These are phyloP conservation scores for Monosporascus sp. DNA, from an alignment of 2,329 filamentous ascomycete genomes.

Conservation along the genomic window DNA sequence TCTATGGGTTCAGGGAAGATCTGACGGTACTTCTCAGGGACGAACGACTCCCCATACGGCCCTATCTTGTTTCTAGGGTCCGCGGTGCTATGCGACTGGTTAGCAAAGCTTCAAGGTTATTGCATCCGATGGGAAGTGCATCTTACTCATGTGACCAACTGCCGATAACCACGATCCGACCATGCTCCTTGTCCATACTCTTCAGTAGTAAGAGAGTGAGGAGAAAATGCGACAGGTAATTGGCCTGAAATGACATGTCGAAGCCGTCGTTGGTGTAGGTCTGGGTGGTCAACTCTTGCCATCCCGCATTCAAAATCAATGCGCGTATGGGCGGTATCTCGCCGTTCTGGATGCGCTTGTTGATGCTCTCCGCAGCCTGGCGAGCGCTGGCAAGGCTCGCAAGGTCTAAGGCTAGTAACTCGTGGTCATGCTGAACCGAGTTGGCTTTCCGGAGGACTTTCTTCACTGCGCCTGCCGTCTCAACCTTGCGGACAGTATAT, in stretches of 20 bases:
- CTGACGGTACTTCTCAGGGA: slow-evolving; percentile 6
- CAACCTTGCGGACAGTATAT: slow-evolving; percentile 30
- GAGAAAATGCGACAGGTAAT: slow-evolving; percentile 28
- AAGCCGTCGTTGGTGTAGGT: slow-evolving; percentile 26
- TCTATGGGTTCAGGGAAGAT: slow-evolving; percentile 10
- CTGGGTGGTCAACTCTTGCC: slow-evolving; percentile 17
- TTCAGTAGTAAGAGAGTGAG: slow-evolving; percentile 25
- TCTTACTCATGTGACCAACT: slow-evolving; percentile 27
- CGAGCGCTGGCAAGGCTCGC: slow-evolving; percentile 12
- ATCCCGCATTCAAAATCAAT: slow-evolving; percentile 21
- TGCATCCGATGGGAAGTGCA: not conserved
- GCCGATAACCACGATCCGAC: slow-evolving; percentile 24
- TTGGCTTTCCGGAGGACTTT: slow-evolving; percentile 15
- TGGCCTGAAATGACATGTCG: slow-evolving; percentile 26
- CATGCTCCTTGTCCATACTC: slow-evolving; percentile 26
- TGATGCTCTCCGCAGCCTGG: slow-evolving; percentile 11
- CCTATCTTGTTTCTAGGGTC: slow-evolving; percentile 9
- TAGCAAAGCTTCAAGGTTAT: not conserved
- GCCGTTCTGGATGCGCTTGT: slow-evolving; percentile 13
- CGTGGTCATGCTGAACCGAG: slow-evolving; percentile 21
- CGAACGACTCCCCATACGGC: slow-evolving; percentile 4
- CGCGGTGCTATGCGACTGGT: slow-evolving; percentile 1
- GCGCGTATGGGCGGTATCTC: slow-evolving; percentile 21
- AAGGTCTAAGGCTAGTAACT: slow-evolving; percentile 24
- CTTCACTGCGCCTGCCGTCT: slow-evolving; percentile 23